These are phyloP conservation scores for Calendula officinalis DNA, from an alignment of 129 eudicot species.

Conservation along the genomic window DNA sequence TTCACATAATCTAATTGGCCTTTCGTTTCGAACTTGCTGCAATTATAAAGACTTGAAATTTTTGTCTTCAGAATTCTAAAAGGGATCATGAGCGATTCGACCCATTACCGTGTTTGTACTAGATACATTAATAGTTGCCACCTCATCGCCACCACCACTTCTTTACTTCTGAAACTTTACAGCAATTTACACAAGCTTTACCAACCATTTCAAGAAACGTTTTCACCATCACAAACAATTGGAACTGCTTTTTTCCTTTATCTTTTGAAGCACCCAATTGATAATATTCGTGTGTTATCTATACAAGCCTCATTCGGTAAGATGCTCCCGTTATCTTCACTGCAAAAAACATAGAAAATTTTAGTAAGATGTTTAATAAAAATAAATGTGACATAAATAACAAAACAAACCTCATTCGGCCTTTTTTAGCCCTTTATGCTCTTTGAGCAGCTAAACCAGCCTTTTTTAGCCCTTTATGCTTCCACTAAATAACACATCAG, in stretches of 20 bases:
- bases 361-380: too few species aligned
- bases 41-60: neutral
- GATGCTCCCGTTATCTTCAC: too few species aligned
- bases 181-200: conserved; percentile 77
- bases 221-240: conserved; percentile 69
- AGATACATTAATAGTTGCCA: conserved; percentile 1
- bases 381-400: too few species aligned
- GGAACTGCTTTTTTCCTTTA: conserved; percentile 58
- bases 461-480: too few species aligned
- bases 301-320: too few species aligned
- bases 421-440: too few species aligned
- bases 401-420: too few species aligned
- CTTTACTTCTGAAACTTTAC: conserved; percentile 69
- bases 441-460: too few species aligned
- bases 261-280: conserved; percentile 71
- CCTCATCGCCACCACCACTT: conserved; percentile 20
- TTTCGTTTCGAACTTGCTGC: too few species aligned
- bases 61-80: neutral
- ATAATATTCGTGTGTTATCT: conserved; percentile 72
- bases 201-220: conserved; percentile 84
- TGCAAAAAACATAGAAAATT: too few species aligned
- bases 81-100: neutral
- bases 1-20: neutral
- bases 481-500: too few species aligned
- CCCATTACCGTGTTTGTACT: conserved; percentile 1